Evolutionary conservation across 164 flowering plant species (phyloP), one percentile per base, ranked within the genome.

Genomic region (Liriodendron chinense): DNA sequence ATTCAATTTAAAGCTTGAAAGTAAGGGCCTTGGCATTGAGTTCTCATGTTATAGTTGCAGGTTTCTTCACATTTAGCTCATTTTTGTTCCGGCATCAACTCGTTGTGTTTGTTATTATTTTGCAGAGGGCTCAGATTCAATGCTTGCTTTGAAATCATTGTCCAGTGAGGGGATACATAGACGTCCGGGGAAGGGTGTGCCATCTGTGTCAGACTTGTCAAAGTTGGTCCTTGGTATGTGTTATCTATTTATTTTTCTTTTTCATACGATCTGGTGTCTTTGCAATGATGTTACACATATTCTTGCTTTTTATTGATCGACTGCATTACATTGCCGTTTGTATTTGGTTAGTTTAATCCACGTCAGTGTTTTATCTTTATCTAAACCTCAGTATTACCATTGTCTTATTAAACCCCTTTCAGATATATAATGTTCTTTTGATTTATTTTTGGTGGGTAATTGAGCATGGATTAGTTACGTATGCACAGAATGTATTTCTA

Each of bases 181-280:
- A 69, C 72, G 68, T 53, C 63, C 13, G 47, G 57, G 59, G 72
- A 65, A 61, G 56, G 59, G 62, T 68, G 64, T 34, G 18, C 69
- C 71, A 69, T 70, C 66, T 28, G 43, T 26, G 9, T 14, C 47
- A 7, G 23, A 72, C 22, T 59, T 76, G 34, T 61, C 67, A 57
- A 49, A 63, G 20, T 48, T 76, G 74, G 25, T 64, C 53, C 7
- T 7, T 64, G 64, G 69, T 76, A 23, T 26, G 47, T 47, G 3
- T 47, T 34, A 34, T 34, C 43, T 34, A 34, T 34, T 34, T 34
- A 34, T 34, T 34, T 2, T 34, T 57, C 47, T 26, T 59, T 26
- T 2, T 47, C 16, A 3, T 67, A 50, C 28, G 14, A 1, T 28
- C 26, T 25, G 2, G 47, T 13, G 24, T 67, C 69, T 67, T 67